Percentiles rank a stretch among this genome's conserved stretches.
phyloP scores from a whole-genome alignment of 129 eudicot genomes.

The Ambrosia artemisiifolia region DNA sequence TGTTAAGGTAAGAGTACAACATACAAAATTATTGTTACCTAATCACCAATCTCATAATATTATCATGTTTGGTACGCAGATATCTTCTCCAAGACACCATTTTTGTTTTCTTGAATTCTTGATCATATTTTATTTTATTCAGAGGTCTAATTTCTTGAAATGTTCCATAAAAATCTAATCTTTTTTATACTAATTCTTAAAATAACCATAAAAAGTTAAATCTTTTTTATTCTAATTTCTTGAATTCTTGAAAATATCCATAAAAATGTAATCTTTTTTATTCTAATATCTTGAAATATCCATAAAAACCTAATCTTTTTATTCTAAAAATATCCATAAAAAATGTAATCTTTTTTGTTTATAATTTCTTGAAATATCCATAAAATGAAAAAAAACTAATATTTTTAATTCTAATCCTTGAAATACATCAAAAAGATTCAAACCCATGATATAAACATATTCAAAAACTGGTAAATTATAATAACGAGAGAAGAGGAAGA shows the following conservation, averaged over 20 bases:
- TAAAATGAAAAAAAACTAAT: too few species aligned
- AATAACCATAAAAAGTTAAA: too few species aligned
- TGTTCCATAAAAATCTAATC: constrained; percentile 16
- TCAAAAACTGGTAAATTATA: background rate
- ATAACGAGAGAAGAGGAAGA: background rate
- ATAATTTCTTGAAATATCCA: too few species aligned
- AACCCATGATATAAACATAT: background rate
- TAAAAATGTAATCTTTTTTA: too few species aligned
- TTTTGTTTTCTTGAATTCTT: constrained; percentile 17
- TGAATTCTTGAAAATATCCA: too few species aligned
- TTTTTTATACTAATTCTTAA: background rate
- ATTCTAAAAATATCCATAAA: too few species aligned
- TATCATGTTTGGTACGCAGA: constrained; percentile 23
- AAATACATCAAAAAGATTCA: constrained; percentile 6
- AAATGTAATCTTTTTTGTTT: too few species aligned
- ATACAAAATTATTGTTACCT: background rate
- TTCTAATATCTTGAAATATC: too few species aligned
- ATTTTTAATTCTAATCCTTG: constrained; percentile 1
- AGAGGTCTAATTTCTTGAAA: constrained; percentile 16
- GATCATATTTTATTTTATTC: background rate
- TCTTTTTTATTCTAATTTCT: too few species aligned
- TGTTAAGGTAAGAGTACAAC: constrained; percentile 19
- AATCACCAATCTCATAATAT: constrained; percentile 18
- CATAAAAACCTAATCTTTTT: too few species aligned
- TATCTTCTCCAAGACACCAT: constrained; percentile 18